These are phyloP conservation scores for Coemansia sp. DNA, from an alignment of 371 early-diverging fungal genomes.

Conservation along the genomic window DNA sequence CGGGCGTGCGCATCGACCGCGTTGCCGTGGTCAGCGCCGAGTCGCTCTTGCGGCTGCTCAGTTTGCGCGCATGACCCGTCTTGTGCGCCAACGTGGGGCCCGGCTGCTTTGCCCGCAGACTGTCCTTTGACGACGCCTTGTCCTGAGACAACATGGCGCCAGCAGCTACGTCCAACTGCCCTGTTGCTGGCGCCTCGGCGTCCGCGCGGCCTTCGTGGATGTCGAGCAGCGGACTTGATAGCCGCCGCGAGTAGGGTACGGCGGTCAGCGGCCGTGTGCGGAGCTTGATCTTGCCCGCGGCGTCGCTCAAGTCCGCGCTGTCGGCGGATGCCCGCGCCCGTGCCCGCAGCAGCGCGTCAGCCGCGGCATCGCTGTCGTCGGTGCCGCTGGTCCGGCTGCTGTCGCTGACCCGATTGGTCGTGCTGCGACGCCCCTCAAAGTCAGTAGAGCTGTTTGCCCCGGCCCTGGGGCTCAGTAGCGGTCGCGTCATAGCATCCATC, in stretches of 20 bases:
- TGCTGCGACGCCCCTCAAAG: background rate
- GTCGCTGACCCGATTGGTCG: conserved; percentile 3
- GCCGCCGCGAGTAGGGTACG: conserved; percentile 21
- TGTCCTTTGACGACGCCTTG: background rate
- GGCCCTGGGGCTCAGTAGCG: background rate
- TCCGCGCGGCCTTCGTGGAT: background rate
- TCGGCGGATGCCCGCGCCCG: background rate
- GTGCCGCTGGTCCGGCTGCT: conserved; percentile 15
- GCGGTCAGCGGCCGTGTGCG: conserved; percentile 46
- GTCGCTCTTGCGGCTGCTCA: conserved; percentile 48
- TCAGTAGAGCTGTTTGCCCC: background rate
- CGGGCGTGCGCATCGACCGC: conserved; percentile 24
- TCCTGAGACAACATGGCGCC: background rate
- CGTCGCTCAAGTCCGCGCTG: background rate
- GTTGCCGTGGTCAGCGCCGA: conserved; percentile 44
- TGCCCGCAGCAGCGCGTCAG: background rate
- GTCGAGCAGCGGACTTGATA: conserved; percentile 30
- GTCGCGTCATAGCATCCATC: conserved; percentile 12
- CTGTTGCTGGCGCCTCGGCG: background rate
- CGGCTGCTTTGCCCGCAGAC: background rate
- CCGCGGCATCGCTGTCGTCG: conserved; percentile 1
- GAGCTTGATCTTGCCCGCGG: conserved; percentile 28
- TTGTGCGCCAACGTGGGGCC: conserved; percentile 3
- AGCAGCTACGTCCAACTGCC: background rate
- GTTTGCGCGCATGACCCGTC: conserved; percentile 23